These are phyloP conservation scores for Tylopilus subfusipes DNA, from an alignment of 768 basidiomycete species.

Conservation along the genomic window DNA sequence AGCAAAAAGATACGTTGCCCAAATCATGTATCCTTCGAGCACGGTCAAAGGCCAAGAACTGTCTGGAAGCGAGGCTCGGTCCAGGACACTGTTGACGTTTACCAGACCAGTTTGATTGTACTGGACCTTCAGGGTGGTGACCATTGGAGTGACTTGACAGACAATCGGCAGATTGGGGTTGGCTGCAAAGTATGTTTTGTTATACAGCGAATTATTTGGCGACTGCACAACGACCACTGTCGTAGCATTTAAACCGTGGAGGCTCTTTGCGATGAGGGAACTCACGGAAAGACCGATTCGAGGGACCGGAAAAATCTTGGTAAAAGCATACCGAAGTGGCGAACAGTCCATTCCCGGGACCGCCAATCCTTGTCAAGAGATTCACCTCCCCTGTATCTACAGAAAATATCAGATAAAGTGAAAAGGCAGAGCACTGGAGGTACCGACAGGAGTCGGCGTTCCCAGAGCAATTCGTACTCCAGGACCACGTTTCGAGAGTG, in stretches of 20 bases:
- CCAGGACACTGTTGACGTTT: not conserved
- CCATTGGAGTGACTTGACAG: not conserved
- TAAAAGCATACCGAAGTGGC: not conserved
- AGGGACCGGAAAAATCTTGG: not conserved
- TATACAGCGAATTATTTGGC: not conserved
- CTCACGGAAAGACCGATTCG: not conserved
- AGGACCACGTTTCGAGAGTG: not conserved
- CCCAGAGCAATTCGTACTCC: not conserved
- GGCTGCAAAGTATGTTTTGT: not conserved
- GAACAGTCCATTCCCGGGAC: not conserved
- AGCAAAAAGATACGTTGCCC: not conserved
- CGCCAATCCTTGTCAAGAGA: not conserved
- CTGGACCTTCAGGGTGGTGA: not conserved
- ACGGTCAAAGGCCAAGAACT: not conserved
- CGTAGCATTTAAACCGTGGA: not conserved
- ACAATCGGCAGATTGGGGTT: not conserved
- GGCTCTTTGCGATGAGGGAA: not conserved
- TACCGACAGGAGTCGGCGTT: not conserved
- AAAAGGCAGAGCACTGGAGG: no score
- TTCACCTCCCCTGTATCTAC: not conserved
- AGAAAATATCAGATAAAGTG: not conserved
- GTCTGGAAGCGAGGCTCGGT: not conserved
- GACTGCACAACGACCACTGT: not conserved
- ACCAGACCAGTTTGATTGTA: not conserved
- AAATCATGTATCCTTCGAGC: not conserved